phyloP scores from a whole-genome alignment of 2,329 filamentous ascomycete species.

The Alternaria brassicicola region DNA sequence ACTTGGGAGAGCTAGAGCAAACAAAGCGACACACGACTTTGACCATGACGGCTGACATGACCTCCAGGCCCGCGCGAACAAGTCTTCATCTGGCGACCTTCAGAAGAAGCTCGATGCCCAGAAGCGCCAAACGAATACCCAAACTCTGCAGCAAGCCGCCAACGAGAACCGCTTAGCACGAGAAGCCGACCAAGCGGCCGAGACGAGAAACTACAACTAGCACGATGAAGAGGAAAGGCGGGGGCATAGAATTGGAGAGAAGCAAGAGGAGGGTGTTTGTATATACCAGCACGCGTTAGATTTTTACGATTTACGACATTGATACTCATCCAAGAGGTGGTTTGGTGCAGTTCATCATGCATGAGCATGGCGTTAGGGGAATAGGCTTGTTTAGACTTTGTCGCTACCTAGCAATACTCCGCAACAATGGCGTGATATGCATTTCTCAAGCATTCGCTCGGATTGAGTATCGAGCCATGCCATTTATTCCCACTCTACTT shows the following conservation, averaged over 20 bases:
- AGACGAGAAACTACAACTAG: conserved; percentile 64
- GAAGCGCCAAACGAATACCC: conserved; percentile 72
- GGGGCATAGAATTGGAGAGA: not conserved
- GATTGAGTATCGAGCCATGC: not conserved
- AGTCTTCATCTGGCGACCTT: conserved; percentile 58
- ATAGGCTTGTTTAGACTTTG: not conserved
- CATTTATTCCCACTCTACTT: not conserved
- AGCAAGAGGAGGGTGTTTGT: not conserved
- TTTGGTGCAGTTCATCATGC: not conserved
- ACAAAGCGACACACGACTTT: not conserved
- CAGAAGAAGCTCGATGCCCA: conserved; percentile 73
- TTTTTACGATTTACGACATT: conserved; percentile 4
- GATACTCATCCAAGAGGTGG: not conserved
- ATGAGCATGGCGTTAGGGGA: not conserved
- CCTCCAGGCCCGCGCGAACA: conserved; percentile 69
- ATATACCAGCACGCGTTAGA: not conserved
- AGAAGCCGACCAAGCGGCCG: conserved; percentile 68
- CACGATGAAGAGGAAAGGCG: not conserved
- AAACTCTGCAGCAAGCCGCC: conserved; percentile 72
- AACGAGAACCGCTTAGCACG: conserved; percentile 68
- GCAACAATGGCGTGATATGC: not conserved
- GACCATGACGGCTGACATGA: conserved; percentile 14
- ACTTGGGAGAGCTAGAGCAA: not conserved
- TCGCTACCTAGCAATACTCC: not conserved
- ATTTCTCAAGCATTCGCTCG: not conserved